phyloP scores from a whole-genome alignment of 768 basidiomycete genomes.

The Auriscalpium microsporum region DNA sequence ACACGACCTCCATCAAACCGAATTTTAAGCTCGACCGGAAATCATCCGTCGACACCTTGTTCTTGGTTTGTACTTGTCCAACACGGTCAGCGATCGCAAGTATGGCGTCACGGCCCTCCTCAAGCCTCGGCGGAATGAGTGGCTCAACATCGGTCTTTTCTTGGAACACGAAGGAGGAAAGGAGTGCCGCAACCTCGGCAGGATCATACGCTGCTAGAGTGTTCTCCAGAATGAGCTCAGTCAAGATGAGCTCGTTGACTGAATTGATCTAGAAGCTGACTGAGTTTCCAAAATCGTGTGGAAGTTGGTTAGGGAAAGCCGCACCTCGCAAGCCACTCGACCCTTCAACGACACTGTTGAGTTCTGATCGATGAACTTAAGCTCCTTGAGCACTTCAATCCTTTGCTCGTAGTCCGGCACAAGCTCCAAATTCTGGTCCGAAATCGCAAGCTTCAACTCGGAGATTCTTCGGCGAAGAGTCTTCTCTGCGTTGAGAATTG shows the following conservation, averaged over 20 bases:
- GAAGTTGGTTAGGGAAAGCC: constrained; percentile 6
- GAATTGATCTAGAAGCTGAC: constrained; percentile 78
- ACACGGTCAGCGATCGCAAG: constrained; percentile 71
- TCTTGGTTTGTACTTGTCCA: constrained; percentile 66
- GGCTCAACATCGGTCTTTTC: constrained; percentile 95
- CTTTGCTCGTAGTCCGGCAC: constrained; percentile 96
- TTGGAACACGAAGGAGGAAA: constrained; percentile 97
- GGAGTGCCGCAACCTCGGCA: constrained; percentile 90
- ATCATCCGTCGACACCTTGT: constrained; percentile 73
- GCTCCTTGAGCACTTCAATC: constrained; percentile 80
- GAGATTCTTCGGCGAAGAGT: constrained; percentile 67
- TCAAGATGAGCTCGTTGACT: constrained; percentile 91
- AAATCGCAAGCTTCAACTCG: constrained; percentile 73
- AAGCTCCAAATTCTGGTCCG: constrained; percentile 94
- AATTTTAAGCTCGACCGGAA: constrained; percentile 78
- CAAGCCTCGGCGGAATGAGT: constrained; percentile 65
- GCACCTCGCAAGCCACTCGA: constrained; percentile 93
- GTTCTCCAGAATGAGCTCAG: constrained; percentile 95
- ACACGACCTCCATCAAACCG: constrained; percentile 92
- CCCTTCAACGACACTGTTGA: constrained; percentile 94
- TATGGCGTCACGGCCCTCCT: constrained; percentile 75
- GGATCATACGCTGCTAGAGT: constrained; percentile 85
- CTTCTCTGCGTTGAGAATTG: constrained; percentile 65
- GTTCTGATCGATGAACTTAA: constrained; percentile 93
- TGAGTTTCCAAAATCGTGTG: not conserved